A percentile compares a stretch with the other conserved stretches of the same genome.
Evolutionary conservation across 2,329 filamentous ascomycete species (phyloP).

Genomic region (Elsinoe fawcettii): DNA sequence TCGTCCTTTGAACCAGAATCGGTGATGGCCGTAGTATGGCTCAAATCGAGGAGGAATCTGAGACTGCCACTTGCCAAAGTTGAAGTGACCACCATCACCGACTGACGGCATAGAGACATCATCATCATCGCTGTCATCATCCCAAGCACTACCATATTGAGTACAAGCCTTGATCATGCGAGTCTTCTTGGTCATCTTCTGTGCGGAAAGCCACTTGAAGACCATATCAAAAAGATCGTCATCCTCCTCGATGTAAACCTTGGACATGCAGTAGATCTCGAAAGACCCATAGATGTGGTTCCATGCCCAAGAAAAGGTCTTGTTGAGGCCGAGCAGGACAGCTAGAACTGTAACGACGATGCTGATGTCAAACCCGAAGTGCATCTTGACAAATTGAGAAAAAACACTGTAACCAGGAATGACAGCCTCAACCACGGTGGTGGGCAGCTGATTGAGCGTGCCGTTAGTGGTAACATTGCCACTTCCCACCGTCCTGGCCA

Average conservation of each 20-base stretch:
- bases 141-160: conserved; percentile 29
- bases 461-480: conserved; percentile 18
- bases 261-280: conserved; percentile 34
- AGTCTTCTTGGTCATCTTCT: conserved; percentile 32
- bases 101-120: conserved; percentile 23
- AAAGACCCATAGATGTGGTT: conserved; percentile 28
- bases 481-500: conserved; percentile 8
- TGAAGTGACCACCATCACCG: conserved; percentile 38
- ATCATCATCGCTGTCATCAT: conserved; percentile 30
- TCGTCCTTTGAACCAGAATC: conserved; percentile 37
- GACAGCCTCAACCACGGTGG: conserved; percentile 41
- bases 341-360: conserved; percentile 38
- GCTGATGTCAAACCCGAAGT: conserved; percentile 43
- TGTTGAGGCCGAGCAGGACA: conserved; percentile 35
- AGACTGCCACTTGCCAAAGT: conserved; percentile 43
- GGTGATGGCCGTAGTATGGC: conserved; percentile 41
- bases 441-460: conserved; percentile 32
- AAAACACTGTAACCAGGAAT: conserved; percentile 45
- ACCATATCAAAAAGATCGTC: conserved; percentile 38
- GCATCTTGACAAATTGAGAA: conserved; percentile 35
- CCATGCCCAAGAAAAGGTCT: conserved; percentile 33
- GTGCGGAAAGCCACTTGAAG: conserved; percentile 38
- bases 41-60: conserved; percentile 43
- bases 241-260: conserved; percentile 38
- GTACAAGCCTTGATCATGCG: conserved; percentile 36